Evolutionary conservation across 2,329 filamentous ascomycete genomes (phyloP).

Genomic region (Lomentospora prolificans): DNA sequence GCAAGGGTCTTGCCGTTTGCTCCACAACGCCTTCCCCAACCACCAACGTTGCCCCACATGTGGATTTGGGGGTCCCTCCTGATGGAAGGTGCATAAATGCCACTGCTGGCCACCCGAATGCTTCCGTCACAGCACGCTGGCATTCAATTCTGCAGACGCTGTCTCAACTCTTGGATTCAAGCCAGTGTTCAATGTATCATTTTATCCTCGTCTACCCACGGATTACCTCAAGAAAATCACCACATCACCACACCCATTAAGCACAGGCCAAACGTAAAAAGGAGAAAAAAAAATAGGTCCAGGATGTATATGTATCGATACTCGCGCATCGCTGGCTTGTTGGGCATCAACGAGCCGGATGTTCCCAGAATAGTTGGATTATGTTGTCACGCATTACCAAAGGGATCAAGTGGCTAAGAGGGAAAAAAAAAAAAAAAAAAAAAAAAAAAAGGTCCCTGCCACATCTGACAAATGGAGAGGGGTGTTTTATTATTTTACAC

Average conservation of each 20-base stretch:
- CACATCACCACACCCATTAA: no score
- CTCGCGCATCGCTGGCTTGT: background rate
- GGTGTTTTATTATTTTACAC: background rate
- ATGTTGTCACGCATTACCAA: background rate
- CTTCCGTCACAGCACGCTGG: background rate
- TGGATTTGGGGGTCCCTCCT: background rate
- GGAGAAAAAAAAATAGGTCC: no score
- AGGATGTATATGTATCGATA: constrained; percentile 1
- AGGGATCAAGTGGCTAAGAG: no score
- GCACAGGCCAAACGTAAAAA: no score
- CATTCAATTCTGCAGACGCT: background rate
- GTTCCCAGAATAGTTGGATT: no score
- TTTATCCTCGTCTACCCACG: no score
- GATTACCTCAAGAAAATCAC: no score
- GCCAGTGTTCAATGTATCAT: no score
- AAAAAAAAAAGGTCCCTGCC: background rate
- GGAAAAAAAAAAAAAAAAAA: background rate
- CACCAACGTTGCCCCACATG: background rate
- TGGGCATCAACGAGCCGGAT: background rate
- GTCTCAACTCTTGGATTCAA: no score
- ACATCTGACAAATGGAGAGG: background rate
- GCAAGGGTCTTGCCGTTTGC: background rate
- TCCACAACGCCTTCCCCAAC: background rate
- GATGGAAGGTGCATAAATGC: background rate
- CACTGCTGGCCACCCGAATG: background rate